These are phyloP conservation scores for Pleurotus djamor DNA, from an alignment of 768 basidiomycete species.

Conservation along the genomic window DNA sequence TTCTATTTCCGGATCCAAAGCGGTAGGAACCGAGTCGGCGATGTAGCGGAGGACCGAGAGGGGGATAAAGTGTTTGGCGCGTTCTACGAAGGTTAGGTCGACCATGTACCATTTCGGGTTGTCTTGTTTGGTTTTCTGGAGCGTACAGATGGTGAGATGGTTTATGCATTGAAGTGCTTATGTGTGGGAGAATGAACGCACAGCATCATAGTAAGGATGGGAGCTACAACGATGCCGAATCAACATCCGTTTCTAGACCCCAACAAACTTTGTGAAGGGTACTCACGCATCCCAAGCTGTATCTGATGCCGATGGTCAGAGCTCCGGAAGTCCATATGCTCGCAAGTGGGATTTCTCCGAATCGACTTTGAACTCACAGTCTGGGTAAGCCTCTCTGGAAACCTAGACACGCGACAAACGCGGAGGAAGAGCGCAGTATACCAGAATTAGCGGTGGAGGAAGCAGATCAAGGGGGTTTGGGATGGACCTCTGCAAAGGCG, in stretches of 20 bases:
- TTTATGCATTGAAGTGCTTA: background rate
- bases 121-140: slow-evolving; percentile 72
- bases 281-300: slow-evolving; percentile 88
- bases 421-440: slow-evolving; percentile 5
- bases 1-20: slow-evolving; percentile 33
- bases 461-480: background rate
- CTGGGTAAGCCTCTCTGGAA: slow-evolving; percentile 84
- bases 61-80: slow-evolving; percentile 73
- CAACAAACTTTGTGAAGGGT: background rate
- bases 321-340: too few species aligned
- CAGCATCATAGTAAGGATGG: slow-evolving; percentile 83
- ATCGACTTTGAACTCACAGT: slow-evolving; percentile 52
- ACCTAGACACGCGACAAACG: slow-evolving; percentile 40
- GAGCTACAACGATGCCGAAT: slow-evolving; percentile 25
- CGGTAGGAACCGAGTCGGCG: slow-evolving; percentile 30
- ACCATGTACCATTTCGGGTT: slow-evolving; percentile 95
- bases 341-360: too few species aligned
- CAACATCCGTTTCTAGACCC: too few species aligned
- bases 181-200: slow-evolving; percentile 26
- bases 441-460: background rate
- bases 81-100: slow-evolving; percentile 64
- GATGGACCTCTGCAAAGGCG: slow-evolving; percentile 71
- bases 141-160: background rate
- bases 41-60: slow-evolving; percentile 72
- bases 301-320: slow-evolving; percentile 37